Evolutionary conservation across 2,329 filamentous ascomycete species (phyloP).

Genomic region (Penicillium digitatum): DNA sequence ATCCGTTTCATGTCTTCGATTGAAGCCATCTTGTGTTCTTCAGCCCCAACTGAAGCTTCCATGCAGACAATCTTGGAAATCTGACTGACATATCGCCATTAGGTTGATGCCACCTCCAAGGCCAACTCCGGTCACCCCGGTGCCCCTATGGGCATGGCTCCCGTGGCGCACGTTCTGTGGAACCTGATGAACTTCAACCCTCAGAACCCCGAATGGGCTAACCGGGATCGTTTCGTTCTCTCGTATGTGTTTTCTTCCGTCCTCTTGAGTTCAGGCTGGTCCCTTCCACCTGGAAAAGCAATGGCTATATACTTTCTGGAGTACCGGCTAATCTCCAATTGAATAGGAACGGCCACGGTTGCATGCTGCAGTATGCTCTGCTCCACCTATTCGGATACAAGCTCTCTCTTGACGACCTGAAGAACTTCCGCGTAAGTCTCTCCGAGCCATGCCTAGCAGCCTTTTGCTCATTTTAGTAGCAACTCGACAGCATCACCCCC

Average conservation of each 20-base stretch:
- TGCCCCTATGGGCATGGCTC: slow-evolving; percentile 96
- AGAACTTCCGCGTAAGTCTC: slow-evolving; percentile 83
- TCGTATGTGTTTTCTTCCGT: slow-evolving; percentile 64
- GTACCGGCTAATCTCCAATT: background rate
- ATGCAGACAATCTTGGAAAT: background rate
- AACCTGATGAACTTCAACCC: slow-evolving; percentile 99
- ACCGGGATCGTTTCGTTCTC: slow-evolving; percentile 97
- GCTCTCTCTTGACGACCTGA: slow-evolving; percentile 83
- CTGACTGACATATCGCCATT: slow-evolving; percentile 17
- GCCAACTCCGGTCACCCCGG: slow-evolving; percentile 98
- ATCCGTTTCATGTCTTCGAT: background rate
- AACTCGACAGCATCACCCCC: slow-evolving; percentile 77
- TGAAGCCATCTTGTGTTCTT: background rate
- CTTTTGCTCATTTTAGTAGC: slow-evolving; percentile 38
- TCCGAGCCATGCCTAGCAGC: background rate
- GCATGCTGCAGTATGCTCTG: slow-evolving; percentile 98
- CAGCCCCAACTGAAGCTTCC: background rate
- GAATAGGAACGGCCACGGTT: slow-evolving; percentile 89
- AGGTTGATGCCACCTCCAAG: slow-evolving; percentile 96
- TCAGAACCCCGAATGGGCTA: slow-evolving; percentile 95
- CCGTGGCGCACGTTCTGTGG: slow-evolving; percentile 92
- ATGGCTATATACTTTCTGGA: background rate
- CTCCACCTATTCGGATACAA: slow-evolving; percentile 94
- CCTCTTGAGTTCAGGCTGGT: background rate
- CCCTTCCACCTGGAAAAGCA: background rate